A percentile compares a stretch with the other conserved stretches of the same genome.
These are phyloP conservation scores for Xanthoconium separans DNA, from an alignment of 1,284 basidiomycete species.

Conservation along the genomic window DNA sequence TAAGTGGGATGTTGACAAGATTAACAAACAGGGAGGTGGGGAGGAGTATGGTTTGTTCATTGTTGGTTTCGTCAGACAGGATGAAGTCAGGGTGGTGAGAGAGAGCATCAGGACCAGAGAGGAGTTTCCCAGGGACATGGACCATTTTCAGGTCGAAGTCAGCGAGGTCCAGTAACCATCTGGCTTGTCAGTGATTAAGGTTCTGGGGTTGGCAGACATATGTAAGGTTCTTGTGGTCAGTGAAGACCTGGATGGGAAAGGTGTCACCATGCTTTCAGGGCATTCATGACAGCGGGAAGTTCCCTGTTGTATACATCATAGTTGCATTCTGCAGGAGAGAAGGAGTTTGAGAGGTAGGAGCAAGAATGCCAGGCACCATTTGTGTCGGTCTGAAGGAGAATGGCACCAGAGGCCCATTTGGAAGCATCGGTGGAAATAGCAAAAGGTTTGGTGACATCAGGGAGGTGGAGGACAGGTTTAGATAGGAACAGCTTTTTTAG, in stretches of 20 bases:
- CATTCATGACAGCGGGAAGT: background rate
- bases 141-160: background rate
- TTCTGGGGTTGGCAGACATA: background rate
- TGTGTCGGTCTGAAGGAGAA: no score
- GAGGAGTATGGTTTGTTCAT: no score
- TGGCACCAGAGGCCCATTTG: background rate
- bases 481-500: background rate
- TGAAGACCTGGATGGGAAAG: background rate
- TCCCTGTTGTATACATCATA: background rate
- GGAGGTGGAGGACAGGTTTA: no score
- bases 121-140: no score
- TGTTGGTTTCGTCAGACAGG: no score
- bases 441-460: background rate
- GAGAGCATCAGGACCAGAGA: no score
- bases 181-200: accelerated
- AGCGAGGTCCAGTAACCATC: background rate
- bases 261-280: background rate
- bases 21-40: no score
- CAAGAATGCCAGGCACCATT: background rate
- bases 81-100: no score
- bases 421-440: background rate
- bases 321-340: background rate
- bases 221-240: background rate
- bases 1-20: no score
- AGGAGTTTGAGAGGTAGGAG: background rate